Evolutionary conservation across 768 basidiomycete genomes (phyloP).

Genomic region (Podaxis carcinomalis): DNA sequence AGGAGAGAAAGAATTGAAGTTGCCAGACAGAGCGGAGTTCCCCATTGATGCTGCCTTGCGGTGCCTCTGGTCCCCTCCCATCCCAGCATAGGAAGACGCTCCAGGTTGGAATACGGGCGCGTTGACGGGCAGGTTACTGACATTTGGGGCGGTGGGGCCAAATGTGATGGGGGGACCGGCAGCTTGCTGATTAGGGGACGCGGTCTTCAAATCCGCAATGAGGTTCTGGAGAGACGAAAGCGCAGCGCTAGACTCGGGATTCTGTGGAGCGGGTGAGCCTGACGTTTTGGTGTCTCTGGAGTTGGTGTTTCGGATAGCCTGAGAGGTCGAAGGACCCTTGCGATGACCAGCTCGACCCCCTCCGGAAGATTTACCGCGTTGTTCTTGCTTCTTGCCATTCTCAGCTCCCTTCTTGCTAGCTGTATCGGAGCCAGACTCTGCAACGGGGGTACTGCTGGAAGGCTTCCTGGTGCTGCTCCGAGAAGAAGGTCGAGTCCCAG

Average conservation of each 20-base stretch:
- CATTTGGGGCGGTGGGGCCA: conserved; percentile 46
- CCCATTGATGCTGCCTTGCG: conserved; percentile 81
- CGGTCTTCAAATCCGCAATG: conserved; percentile 89
- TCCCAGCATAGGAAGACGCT: conserved; percentile 25
- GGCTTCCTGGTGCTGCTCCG: conserved; percentile 64
- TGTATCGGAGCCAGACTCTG: conserved; percentile 75
- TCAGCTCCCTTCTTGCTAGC: conserved; percentile 55
- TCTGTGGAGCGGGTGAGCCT: conserved; percentile 46
- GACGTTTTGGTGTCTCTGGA: conserved; percentile 31
- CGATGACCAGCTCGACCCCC: conserved; percentile 47
- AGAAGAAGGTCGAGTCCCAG: conserved; percentile 56
- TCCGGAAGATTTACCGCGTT: conserved; percentile 27
- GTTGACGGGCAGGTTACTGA: conserved; percentile 56
- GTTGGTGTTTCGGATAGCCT: conserved; percentile 43
- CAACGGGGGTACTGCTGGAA: conserved; percentile 32
- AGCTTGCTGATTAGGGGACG: conserved; percentile 58
- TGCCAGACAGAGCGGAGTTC: conserved; percentile 47
- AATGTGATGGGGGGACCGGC: conserved; percentile 35
- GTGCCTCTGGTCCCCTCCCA: conserved; percentile 55
- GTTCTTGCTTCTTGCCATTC: conserved; percentile 49
- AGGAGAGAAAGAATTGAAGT: conserved; percentile 71
- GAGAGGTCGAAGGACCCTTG: conserved; percentile 57
- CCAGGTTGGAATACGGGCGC: conserved; percentile 77
- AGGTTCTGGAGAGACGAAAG: conserved; percentile 87
- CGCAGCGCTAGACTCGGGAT: conserved; percentile 70